phyloP scores from a whole-genome alignment of 2,329 filamentous ascomycete genomes.

The Clarireedia paspali region DNA sequence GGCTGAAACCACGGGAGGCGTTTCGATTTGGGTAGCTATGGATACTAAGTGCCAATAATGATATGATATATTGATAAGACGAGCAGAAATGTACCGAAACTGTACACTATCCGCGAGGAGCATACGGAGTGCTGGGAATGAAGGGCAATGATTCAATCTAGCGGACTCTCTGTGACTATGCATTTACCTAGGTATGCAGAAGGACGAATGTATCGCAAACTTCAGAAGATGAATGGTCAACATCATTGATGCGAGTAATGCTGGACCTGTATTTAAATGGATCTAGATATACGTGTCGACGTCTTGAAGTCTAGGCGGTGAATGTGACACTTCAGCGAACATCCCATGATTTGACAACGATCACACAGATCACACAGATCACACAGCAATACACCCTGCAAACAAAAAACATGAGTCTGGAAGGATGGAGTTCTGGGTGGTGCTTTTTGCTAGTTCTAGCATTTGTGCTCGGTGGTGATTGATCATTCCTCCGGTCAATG shows the following conservation, averaged over 20 bases:
- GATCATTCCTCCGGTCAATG: constrained; percentile 8
- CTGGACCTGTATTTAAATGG: constrained; percentile 4
- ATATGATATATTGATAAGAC: not conserved
- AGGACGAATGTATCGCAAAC: constrained; percentile 5
- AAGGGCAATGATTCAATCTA: not conserved
- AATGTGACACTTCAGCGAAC: constrained; percentile 10
- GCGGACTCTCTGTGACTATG: not conserved
- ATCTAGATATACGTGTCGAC: constrained; percentile 10
- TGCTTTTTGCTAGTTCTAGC: not conserved
- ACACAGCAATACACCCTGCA: constrained; percentile 3
- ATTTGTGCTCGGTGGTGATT: not conserved
- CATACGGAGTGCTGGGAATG: not conserved
- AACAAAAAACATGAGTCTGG: not conserved
- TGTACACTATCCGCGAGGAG: not conserved
- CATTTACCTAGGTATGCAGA: not conserved
- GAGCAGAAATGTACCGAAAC: not conserved
- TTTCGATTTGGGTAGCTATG: constrained; percentile 1
- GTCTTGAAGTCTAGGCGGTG: constrained; percentile 4
- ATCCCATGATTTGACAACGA: constrained; percentile 11
- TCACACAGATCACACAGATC: constrained; percentile 3
- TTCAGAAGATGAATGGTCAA: constrained; percentile 2
- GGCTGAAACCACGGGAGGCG: constrained; percentile 7
- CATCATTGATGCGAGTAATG: not conserved
- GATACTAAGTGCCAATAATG: constrained; percentile 4
- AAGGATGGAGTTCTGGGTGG: not conserved